Evolutionary conservation across 1,284 basidiomycete genomes (phyloP).

Genomic region (Hemileccinum hortonii): DNA sequence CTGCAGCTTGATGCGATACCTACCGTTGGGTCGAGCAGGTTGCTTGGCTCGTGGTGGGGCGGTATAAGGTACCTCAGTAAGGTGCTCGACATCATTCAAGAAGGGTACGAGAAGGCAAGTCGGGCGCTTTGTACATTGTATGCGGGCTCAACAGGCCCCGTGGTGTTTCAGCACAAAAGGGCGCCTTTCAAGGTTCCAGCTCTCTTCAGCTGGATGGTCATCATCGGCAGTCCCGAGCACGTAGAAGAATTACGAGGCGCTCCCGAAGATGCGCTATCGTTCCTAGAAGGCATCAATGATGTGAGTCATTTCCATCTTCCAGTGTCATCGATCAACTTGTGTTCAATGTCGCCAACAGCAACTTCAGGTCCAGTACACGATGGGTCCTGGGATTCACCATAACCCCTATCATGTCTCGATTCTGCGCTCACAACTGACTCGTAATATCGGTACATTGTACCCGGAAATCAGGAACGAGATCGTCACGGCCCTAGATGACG

Average conservation of each 20-base stretch:
- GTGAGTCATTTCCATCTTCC: slow-evolving; percentile 21
- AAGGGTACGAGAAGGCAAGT: slow-evolving; percentile 20
- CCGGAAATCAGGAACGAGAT: slow-evolving; percentile 36
- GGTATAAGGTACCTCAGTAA: slow-evolving; percentile 7
- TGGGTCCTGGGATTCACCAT: slow-evolving; percentile 24
- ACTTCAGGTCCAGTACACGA: slow-evolving; percentile 25
- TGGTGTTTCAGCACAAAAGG: slow-evolving; percentile 14
- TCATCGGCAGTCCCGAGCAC: slow-evolving; percentile 35
- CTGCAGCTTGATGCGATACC: slow-evolving; percentile 7
- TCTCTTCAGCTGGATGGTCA: slow-evolving; percentile 39
- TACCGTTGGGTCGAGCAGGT: slow-evolving; percentile 16
- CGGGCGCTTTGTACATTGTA: neutral
- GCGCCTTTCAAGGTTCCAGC: slow-evolving; percentile 43
- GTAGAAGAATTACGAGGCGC: slow-evolving; percentile 44
- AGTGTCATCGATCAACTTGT: neutral
- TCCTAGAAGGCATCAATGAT: slow-evolving; percentile 34
- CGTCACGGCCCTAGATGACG: slow-evolving; percentile 26
- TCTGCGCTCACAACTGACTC: slow-evolving; percentile 30
- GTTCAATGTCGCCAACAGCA: slow-evolving; percentile 6
- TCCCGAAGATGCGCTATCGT: slow-evolving; percentile 40
- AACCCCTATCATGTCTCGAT: slow-evolving; percentile 30
- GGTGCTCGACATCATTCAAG: slow-evolving; percentile 4
- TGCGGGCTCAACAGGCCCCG: too few species aligned
- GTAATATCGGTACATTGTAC: slow-evolving; percentile 29
- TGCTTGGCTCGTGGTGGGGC: slow-evolving; percentile 17